phyloP scores from a whole-genome alignment of 208 protist species.

The Acanthamoeba royreba region DNA sequence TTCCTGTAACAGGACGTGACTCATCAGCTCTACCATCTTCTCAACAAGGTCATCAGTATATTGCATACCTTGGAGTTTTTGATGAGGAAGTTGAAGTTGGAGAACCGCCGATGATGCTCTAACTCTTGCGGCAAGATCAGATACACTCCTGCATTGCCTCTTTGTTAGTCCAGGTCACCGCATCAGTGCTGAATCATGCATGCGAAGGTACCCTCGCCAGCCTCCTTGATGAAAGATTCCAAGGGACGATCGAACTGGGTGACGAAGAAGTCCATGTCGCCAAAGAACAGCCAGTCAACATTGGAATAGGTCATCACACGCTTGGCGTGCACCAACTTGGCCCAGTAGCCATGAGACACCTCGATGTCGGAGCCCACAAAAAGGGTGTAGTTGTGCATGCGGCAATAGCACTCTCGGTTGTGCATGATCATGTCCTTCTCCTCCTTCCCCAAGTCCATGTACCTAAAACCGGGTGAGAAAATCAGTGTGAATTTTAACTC shows the following conservation, averaged over 20 bases:
- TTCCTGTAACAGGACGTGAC: too few species aligned
- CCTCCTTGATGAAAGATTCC: neutral
- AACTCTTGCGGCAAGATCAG: neutral
- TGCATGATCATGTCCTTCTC: neutral
- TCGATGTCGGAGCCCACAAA: neutral
- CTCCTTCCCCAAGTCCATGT: neutral
- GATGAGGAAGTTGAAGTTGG: conserved; percentile 10
- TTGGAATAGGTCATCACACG: neutral
- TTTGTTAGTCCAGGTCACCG: neutral
- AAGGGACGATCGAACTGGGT: neutral
- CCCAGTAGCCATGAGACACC: conserved; percentile 1
- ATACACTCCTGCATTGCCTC: neutral
- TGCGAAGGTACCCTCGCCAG: too few species aligned
- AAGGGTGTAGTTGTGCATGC: neutral
- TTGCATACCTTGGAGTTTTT: neutral
- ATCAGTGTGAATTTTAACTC: too few species aligned
- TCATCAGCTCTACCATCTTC: too few species aligned
- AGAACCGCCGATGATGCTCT: neutral
- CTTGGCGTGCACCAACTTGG: neutral
- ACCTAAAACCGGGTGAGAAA: too few species aligned
- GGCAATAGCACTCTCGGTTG: neutral
- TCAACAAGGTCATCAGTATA: too few species aligned
- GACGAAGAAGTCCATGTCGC: neutral
- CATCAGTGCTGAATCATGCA: neutral
- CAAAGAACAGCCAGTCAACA: neutral